Evolutionary conservation across 768 basidiomycete species (phyloP), one percentile per base, ranked within the genome.

Genomic region (Pleurotus djamor): DNA sequence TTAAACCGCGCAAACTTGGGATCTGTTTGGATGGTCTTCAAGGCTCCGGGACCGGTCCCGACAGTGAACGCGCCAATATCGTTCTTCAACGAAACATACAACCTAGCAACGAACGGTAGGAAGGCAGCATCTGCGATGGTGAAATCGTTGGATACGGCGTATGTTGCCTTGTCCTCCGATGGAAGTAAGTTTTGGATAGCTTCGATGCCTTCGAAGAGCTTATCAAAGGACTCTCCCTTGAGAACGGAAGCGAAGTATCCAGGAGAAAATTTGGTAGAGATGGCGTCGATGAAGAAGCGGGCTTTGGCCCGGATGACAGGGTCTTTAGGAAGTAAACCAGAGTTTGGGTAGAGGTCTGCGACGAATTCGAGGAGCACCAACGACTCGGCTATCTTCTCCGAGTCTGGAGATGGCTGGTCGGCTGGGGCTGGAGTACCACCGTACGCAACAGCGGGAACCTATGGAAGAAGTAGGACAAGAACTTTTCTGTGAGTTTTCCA

Each of bases 301-400:
- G 76, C 81, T 58, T 79, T 74, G 38, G 89, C 87, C 38, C 85
- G 82, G 5, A 66, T 63, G 38, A 88, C 76, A 0, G 83, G 83
- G 66, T 85, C 82, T 7, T 71, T 67, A 3, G 88, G 87, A 7
- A 85, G 75, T 41, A 88, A 72, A 36, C 64, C 56, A 34, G 79
- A 74, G 38, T 75, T 66, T 1, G 81, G 79, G 67, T 75, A 82
- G 57, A 87, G 71, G 67, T 88, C 87, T 8, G 84, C 84, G 59
- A 89, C 68, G 71, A 89, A 84, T 67, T 90, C 86, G 56, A 88
- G 73, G 58, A 89, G 81, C 38, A 88, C 74, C 48, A 83, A 81
- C 4, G 86, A 88, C 66, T 90, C 88, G 6, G 84, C 76, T 64
- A 89, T 65, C 67, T 88, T 89, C 51, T 71, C 64, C 7, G 85